These are phyloP conservation scores for Aureobasidium melanogenum DNA, from an alignment of 2,329 filamentous ascomycete species.

Conservation along the genomic window DNA sequence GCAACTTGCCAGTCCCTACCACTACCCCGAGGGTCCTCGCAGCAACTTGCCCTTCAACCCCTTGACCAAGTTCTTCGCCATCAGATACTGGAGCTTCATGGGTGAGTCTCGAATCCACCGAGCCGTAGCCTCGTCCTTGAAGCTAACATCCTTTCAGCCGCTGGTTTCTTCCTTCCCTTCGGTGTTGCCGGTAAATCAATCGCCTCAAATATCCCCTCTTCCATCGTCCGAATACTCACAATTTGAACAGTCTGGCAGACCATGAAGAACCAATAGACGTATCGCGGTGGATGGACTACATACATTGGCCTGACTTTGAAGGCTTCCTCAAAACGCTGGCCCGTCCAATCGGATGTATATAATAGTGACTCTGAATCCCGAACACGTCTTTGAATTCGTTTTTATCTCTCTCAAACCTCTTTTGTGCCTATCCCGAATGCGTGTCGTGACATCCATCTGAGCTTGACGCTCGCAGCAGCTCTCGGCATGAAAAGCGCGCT, in stretches of 20 bases:
- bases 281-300: neutral
- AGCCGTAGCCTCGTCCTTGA: neutral
- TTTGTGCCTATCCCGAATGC: neutral
- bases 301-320: slow-evolving; percentile 3
- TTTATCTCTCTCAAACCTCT: neutral
- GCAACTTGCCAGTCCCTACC: slow-evolving; percentile 83
- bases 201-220: slow-evolving; percentile 22
- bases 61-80: slow-evolving; percentile 71
- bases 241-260: slow-evolving; percentile 53
- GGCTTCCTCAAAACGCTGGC: neutral
- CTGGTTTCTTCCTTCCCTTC: slow-evolving; percentile 52
- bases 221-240: slow-evolving; percentile 19
- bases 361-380: slow-evolving; percentile 5
- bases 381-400: neutral
- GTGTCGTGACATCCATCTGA: slow-evolving; percentile 2
- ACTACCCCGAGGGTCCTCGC: slow-evolving; percentile 94
- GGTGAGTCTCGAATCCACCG: slow-evolving; percentile 36
- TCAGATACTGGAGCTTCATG: slow-evolving; percentile 78
- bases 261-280: slow-evolving; percentile 47
- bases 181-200: slow-evolving; percentile 49
- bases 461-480: slow-evolving; percentile 7
- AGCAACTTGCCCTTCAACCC: slow-evolving; percentile 97
- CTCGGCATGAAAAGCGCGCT: slow-evolving; percentile 12
- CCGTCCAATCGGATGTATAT: slow-evolving; percentile 10
- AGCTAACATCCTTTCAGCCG: slow-evolving; percentile 39